Evolutionary conservation across 2,329 filamentous ascomycete genomes (phyloP), one percentile per base, ranked within the genome.

Genomic region (Knufia petricola): DNA sequence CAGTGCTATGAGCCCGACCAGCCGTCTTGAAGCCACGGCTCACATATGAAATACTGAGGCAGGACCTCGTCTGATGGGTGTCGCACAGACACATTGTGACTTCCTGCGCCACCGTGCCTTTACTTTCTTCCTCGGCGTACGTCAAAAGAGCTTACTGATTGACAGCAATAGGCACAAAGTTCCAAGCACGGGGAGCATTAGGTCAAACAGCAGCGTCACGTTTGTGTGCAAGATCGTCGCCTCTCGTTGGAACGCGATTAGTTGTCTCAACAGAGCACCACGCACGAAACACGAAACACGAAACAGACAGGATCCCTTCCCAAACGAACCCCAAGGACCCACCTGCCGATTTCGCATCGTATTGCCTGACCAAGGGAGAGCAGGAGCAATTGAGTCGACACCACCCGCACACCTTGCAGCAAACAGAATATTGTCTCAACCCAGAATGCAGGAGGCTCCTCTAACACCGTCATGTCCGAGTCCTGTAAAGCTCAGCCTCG

Each of bases 401-500:
- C n/a, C n/a, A n/a, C n/a, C n/a, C n/a, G n/a, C n/a, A n/a, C n/a
- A n/a, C n/a, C n/a, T n/a, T n/a, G n/a, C n/a, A n/a, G 24, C 39
- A 41, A 41, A 41, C 39, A n/a, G 32, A 13, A 8, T 36, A 28
- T 6, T 28, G 26, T 28, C 12, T 28, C 6, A n/a, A 3, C 13
- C 3, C 23, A 37, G 32, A 46, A 46, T 46, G 43, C 32, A 3
- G 37, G 20, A 36, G 30, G 15, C 30, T 24, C 3, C n/a, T 20
- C 15, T 31, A 15, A 30, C 30, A 21, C 13, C 43, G 37, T 46
- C 23, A 17, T 26, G 23, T 4, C 31, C 24, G n/a, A n/a, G n/a
- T n/a, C n/a, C n/a, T n/a, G n/a, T n/a, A 23, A 41, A 26, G 23
- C 41, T 31, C 24, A 20, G 10, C 19, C 43, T 46, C 30, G 43